phyloP scores from a whole-genome alignment of 1,284 basidiomycete genomes.

The Chalciporus piperatoides region DNA sequence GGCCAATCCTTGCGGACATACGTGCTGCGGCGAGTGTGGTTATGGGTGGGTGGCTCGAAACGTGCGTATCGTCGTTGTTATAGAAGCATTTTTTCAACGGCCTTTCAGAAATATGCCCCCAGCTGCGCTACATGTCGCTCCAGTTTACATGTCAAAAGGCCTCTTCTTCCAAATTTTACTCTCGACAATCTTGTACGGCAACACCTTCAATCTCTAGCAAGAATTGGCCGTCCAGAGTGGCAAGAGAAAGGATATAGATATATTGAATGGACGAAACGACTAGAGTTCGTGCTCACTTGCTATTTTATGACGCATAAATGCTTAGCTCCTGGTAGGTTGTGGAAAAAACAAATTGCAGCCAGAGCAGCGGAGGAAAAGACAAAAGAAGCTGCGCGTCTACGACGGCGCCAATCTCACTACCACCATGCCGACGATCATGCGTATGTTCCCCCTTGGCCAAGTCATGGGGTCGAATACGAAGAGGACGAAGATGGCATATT shows the following conservation, averaged over 20 bases:
- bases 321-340: slow-evolving; percentile 23
- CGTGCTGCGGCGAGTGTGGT: slow-evolving; percentile 51
- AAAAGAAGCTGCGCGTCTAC: slow-evolving; percentile 13
- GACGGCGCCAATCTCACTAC: slow-evolving; percentile 15
- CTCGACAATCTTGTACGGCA: slow-evolving; percentile 50
- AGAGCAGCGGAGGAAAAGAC: slow-evolving; percentile 19
- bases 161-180: slow-evolving; percentile 51
- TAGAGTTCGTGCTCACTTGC: slow-evolving; percentile 38
- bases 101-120: slow-evolving; percentile 32
- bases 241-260: slow-evolving; percentile 39
- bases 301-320: not conserved
- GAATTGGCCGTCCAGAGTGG: slow-evolving; percentile 44
- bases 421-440: slow-evolving; percentile 12
- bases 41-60: slow-evolving; percentile 46
- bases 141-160: slow-evolving; percentile 31
- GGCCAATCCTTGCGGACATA: slow-evolving; percentile 56
- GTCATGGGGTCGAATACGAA: slow-evolving; percentile 3
- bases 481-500: not conserved
- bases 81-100: slow-evolving; percentile 1
- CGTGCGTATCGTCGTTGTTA: slow-evolving; percentile 26
- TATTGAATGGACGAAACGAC: slow-evolving; percentile 43
- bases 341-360: slow-evolving; percentile 20
- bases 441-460: slow-evolving; percentile 6
- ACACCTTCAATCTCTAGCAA: slow-evolving; percentile 41
- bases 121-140: slow-evolving; percentile 50